Evolutionary conservation across 345 rosid genomes (phyloP).

Genomic region (Gossypium herbaceum): DNA sequence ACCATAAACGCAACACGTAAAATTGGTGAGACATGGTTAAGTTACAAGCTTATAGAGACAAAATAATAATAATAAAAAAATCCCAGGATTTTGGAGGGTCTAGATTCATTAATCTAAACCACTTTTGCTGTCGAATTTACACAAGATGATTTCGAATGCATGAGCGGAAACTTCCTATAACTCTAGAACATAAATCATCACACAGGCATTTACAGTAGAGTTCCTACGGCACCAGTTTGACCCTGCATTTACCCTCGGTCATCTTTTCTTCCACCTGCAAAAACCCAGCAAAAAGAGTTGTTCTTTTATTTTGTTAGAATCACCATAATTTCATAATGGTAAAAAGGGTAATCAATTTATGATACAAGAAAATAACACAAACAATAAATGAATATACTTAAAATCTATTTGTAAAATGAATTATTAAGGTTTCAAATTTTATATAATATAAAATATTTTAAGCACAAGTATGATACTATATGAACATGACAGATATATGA

Average conservation of each 20-base stretch:
- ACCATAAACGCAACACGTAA: background rate
- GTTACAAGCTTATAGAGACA: background rate
- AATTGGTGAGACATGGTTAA: background rate
- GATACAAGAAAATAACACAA: background rate
- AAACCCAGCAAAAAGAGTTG: background rate
- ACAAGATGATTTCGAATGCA: background rate
- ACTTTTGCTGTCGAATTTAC: background rate
- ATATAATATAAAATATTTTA: too few species aligned
- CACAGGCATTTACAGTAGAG: background rate
- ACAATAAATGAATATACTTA: background rate
- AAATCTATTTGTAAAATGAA: too few species aligned
- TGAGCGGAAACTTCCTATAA: background rate
- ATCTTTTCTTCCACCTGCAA: conserved; percentile 5
- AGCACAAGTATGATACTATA: too few species aligned
- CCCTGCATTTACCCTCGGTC: background rate
- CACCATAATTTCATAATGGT: background rate
- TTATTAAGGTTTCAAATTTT: too few species aligned
- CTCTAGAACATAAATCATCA: background rate
- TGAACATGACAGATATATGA: too few species aligned
- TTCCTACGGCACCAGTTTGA: background rate
- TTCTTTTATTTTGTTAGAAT: background rate
- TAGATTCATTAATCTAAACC: too few species aligned
- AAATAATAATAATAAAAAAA: too few species aligned
- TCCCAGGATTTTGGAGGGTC: background rate
- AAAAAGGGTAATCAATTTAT: too few species aligned